Evolutionary conservation across 768 basidiomycete genomes (phyloP), one percentile per base, ranked within the genome.

Genomic region (Auricularia auricula-judae): DNA sequence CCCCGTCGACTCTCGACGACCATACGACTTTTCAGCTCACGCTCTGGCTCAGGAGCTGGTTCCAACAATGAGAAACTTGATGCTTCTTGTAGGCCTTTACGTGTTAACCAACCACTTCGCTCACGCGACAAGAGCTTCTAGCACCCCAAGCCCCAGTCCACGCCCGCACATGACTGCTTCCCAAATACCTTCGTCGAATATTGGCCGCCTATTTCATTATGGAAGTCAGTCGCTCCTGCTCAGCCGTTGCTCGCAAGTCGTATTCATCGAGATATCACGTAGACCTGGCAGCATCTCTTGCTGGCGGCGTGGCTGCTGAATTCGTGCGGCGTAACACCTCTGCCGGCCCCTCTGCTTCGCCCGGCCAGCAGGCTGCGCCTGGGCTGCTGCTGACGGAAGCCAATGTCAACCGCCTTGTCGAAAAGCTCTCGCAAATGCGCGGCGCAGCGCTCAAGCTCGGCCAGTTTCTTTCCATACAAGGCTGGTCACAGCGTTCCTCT

Each of bases 391-490:
- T 98, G 85, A 91, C 88, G 1, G 94, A 97, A 73, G 87, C 88
- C 5, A 98, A 98, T 71, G 81, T 98, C 64, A 86, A 86, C 62
- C 84, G 95, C 2, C 81, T 99, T 0, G 97, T 98, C 1, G 85
- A 86, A 1, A 97, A 96, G 70, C 79, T 99, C n/a, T 87, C 91
- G 0, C 84, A 88, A 72, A 98, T 99, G 97, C 80, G 95, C 14
- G 96, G 96, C 0, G 97, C 97, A 0, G 97, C 97, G 1, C 79
- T 99, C 66, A 98, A 99, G 75, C 77, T 98, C 2, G 97, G 97
- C 0, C 97, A 98, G 71, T 99, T 98, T 71, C 81, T 98, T 80
- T 96, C 93, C 72, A 98, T 98, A 36, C 97, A 99, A 81, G 94
- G 86, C 84, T 21, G 14, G 74, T 66, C 4, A 47, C 3, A 56